These are phyloP conservation scores for Macrolepiota fuliginosa DNA, from an alignment of 768 basidiomycete genomes.

Conservation along the genomic window DNA sequence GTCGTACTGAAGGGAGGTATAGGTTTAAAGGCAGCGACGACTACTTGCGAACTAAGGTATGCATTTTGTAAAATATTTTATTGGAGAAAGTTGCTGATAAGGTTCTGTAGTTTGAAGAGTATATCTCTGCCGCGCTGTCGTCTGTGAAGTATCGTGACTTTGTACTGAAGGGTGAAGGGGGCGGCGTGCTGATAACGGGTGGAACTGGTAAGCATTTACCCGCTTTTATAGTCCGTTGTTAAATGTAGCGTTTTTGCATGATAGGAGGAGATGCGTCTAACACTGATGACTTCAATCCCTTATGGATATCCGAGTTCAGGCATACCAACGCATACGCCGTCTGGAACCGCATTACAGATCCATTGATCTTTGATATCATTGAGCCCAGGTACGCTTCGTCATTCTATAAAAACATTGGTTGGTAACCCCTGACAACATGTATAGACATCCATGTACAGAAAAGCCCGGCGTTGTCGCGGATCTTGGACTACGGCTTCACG, in stretches of 20 bases:
- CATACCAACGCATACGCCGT: constrained; percentile 83
- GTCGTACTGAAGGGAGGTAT: constrained; percentile 8
- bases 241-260: too few relatives aligned
- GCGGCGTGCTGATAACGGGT: constrained; percentile 66
- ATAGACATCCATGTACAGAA: constrained; percentile 90
- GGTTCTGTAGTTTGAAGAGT: constrained; percentile 79
- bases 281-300: constrained; percentile 78
- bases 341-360: constrained; percentile 91
- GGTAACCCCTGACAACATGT: background rate
- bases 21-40: constrained; percentile 97
- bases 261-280: constrained; percentile 56
- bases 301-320: constrained; percentile 89
- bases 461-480: constrained; percentile 89
- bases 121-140: constrained; percentile 83
- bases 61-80: constrained; percentile 8
- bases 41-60: constrained; percentile 82
- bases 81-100: background rate
- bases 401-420: background rate
- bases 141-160: constrained; percentile 92
- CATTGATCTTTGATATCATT: constrained; percentile 90
- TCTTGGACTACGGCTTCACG: constrained; percentile 85
- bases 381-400: constrained; percentile 70
- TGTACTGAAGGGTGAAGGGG: constrained; percentile 61
- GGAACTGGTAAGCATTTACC: constrained; percentile 41
- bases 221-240: background rate